Percentiles rank a stretch among this genome's conserved stretches.
These are phyloP conservation scores for Candolleomyces aberdarensis DNA, from an alignment of 768 basidiomycete genomes.

Conservation along the genomic window DNA sequence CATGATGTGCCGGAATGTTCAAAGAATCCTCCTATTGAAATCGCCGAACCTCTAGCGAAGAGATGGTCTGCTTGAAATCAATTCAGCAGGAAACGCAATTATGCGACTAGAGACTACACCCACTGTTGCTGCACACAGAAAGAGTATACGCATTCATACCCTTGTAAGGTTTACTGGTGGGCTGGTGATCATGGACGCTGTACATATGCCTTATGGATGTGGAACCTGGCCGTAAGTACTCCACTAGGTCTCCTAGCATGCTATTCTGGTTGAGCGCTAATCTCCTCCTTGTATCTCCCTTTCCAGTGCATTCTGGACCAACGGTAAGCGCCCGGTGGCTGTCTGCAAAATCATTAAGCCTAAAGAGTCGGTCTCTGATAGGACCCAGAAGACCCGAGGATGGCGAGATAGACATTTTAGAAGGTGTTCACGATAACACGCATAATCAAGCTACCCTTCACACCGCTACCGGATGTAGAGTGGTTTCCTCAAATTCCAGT, in stretches of 20 bases:
- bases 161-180: constrained; percentile 57
- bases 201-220: constrained; percentile 90
- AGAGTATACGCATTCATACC: constrained; percentile 77
- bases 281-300: neutral
- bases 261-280: neutral
- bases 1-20: neutral
- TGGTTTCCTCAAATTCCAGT: constrained; percentile 46
- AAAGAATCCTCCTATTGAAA: neutral
- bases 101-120: constrained; percentile 89
- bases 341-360: neutral
- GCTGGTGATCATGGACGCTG: constrained; percentile 77
- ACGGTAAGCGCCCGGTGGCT: constrained; percentile 27
- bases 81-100: constrained; percentile 68
- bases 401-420: constrained; percentile 84
- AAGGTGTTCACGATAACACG: constrained; percentile 79
- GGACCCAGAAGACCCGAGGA: constrained; percentile 63
- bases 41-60: constrained; percentile 34
- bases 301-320: constrained; percentile 46
- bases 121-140: constrained; percentile 63
- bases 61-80: constrained; percentile 63
- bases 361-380: constrained; percentile 10
- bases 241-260: constrained; percentile 10
- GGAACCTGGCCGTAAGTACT: constrained; percentile 71
- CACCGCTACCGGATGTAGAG: constrained; percentile 66
- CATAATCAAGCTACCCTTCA: constrained; percentile 83